phyloP scores from a whole-genome alignment of 768 basidiomycete genomes.

The Rhizopogon rudus region DNA sequence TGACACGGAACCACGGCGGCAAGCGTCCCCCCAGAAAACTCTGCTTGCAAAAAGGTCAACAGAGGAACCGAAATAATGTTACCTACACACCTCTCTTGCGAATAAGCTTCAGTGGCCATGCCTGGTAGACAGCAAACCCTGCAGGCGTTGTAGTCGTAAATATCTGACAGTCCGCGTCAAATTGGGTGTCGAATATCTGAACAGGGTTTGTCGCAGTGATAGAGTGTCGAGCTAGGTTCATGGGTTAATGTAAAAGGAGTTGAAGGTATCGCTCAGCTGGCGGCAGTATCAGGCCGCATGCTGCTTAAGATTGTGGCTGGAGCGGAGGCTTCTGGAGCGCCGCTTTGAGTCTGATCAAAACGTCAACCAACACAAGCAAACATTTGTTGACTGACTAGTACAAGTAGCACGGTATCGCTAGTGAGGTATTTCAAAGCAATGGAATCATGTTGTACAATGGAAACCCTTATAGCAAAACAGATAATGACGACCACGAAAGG shows the following conservation, averaged over 20 bases:
- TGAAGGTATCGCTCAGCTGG: background rate
- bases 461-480: slow-evolving; percentile 9
- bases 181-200: slow-evolving; percentile 70
- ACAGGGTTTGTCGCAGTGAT: slow-evolving; percentile 74
- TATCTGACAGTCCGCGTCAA: slow-evolving; percentile 75
- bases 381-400: background rate
- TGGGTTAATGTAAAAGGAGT: slow-evolving; percentile 31
- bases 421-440: background rate
- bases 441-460: slow-evolving; percentile 12
- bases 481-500: slow-evolving; percentile 9
- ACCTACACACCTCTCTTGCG: slow-evolving; percentile 67
- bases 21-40: slow-evolving; percentile 75
- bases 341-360: background rate
- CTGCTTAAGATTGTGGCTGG: slow-evolving; percentile 9
- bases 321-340: background rate
- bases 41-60: slow-evolving; percentile 35
- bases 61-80: background rate
- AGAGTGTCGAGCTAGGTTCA: slow-evolving; percentile 85
- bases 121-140: slow-evolving; percentile 79
- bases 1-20: slow-evolving; percentile 75
- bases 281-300: slow-evolving; percentile 10
- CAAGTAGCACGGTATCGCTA: background rate
- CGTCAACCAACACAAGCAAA: background rate
- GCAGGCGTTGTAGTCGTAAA: slow-evolving; percentile 77
- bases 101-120: slow-evolving; percentile 71